Base-by-base conservation (phyloP, 2,329 filamentous ascomycete species). In the Curvularia sp. region DNA sequence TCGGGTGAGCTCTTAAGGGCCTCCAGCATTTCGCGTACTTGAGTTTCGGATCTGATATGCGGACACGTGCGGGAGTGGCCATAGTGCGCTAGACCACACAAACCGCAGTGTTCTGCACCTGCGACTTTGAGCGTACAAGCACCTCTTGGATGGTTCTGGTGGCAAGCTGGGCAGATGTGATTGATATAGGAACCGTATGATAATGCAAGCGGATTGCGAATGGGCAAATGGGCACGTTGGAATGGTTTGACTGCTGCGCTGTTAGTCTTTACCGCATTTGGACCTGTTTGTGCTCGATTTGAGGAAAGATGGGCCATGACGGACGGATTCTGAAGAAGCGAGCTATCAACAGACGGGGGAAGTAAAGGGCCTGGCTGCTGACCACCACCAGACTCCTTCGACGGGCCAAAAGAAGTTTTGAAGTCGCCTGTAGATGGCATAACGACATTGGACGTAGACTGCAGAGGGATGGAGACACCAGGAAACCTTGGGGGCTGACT, bases 11-110 rank as follows among this genome's bases (percentile, higher is more conserved):
- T 75, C 66, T 86, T 86, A 21, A 92, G 74, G 0, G 84, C 83
- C 54, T 86, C 82, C 15, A 92, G 77, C 81, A 92, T 89, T 19
- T 83, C 78, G 53, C 83, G 81, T 15, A 92, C 80, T 68, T 91
- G 84, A 3, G 82, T 83, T 60, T 90, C 85, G 3, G 86, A 86
- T 53, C 79, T 80, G 50, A 91, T 80, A 69, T 88, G 85, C 13
- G 87, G 85, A 68, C 89, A 91, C 8, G 81, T 82, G 30, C 84
- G 80, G 1, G 77, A 74, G 52, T 80, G 71, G 2, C 86, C 87
- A 21, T 86, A 80, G 15, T 87, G 87, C 60, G 89, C 90, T 6
- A 90, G 80, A 1, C 75, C 75, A 70, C 89, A 91, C 57, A 90
- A 80, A 6, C 83, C 83, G 73, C 89, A 91, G 64, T 83, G 76